A percentile compares a stretch with the other conserved stretches of the same genome.
Evolutionary conservation across 805 yeast genomes (phyloP).

Genomic region (Metschnikowia noctiluminum): DNA sequence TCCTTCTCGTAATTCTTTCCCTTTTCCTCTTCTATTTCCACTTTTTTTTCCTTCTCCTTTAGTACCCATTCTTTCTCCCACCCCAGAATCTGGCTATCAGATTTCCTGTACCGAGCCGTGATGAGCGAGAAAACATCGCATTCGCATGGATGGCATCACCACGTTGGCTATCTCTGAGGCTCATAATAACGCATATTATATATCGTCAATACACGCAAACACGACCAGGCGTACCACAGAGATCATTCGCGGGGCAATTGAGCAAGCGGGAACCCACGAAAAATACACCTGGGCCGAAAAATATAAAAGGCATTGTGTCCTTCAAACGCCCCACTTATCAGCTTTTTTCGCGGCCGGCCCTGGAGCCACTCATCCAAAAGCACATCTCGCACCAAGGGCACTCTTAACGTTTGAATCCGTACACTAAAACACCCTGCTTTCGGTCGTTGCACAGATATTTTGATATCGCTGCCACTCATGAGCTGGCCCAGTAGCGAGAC

Average conservation of each 20-base stretch:
- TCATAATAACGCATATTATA: background rate
- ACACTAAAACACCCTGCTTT: background rate
- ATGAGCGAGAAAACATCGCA: slow-evolving; percentile 16
- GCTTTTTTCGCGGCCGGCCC: too few relatives aligned
- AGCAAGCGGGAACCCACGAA: too few relatives aligned
- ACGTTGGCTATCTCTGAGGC: background rate
- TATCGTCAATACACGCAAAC: background rate
- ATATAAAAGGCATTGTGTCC: too few relatives aligned
- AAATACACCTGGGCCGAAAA: too few relatives aligned
- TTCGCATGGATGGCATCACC: slow-evolving; percentile 6
- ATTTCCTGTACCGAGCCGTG: slow-evolving; percentile 14
- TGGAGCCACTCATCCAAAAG: too few relatives aligned
- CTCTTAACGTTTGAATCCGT: too few relatives aligned
- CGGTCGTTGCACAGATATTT: background rate
- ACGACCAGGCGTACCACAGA: too few relatives aligned
- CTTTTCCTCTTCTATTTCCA: background rate
- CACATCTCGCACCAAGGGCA: too few relatives aligned
- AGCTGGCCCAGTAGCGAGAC: slow-evolving; percentile 14
- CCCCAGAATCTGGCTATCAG: background rate
- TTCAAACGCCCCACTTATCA: too few relatives aligned
- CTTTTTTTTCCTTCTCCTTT: background rate
- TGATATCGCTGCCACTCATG: slow-evolving; percentile 2
- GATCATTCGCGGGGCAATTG: too few relatives aligned
- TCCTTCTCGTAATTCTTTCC: too few relatives aligned
- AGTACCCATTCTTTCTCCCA: background rate